Percentiles rank a stretch among this genome's conserved stretches.
phyloP scores from a whole-genome alignment of 1,284 basidiomycete species.

The Microbotryomycetes sp. region DNA sequence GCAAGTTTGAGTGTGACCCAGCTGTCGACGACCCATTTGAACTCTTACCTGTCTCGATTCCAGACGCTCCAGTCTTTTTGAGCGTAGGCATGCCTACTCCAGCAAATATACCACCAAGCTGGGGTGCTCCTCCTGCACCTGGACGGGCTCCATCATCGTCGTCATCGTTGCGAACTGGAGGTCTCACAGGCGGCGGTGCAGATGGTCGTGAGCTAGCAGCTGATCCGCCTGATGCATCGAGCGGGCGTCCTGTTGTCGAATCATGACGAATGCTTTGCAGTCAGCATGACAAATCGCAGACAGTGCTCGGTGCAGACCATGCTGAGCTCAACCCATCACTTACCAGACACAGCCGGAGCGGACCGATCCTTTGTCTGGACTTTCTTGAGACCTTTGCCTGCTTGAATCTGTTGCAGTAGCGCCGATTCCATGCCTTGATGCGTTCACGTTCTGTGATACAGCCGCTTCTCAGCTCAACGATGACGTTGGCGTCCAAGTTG shows the following conservation, averaged over 20 bases:
- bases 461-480: too few relatives aligned
- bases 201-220: not conserved
- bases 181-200: not conserved
- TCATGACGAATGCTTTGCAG: not conserved
- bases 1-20: not conserved
- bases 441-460: too few relatives aligned
- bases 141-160: not conserved
- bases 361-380: slow-evolving; percentile 14
- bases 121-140: not conserved
- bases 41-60: slow-evolving; percentile 4
- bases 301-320: not conserved
- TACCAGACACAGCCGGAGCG: slow-evolving; percentile 6
- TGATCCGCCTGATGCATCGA: not conserved
- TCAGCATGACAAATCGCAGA: too few relatives aligned
- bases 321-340: not conserved
- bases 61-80: slow-evolving; percentile 21
- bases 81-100: slow-evolving; percentile 32
- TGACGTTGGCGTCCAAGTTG: too few relatives aligned
- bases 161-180: not conserved
- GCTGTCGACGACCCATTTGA: slow-evolving; percentile 5
- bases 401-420: slow-evolving; percentile 21
- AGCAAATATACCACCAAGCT: slow-evolving; percentile 30
- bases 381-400: slow-evolving; percentile 27
- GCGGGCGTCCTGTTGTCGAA: not conserved
- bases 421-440: slow-evolving; percentile 26